Evolutionary conservation across 176 grass and related monocot genomes (phyloP).

Genomic region (Ensete ventricosum): DNA sequence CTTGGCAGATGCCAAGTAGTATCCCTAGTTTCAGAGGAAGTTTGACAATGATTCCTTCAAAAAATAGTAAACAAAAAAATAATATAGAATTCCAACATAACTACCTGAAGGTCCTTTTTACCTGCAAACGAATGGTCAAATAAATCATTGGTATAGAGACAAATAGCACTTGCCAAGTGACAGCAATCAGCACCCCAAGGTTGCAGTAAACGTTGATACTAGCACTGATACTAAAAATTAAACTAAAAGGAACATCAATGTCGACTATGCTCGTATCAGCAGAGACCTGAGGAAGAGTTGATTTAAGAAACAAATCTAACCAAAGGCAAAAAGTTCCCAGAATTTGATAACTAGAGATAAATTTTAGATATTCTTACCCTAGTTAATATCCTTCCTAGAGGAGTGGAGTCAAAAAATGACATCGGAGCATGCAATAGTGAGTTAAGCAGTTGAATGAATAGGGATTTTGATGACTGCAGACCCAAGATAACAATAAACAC

Average conservation of each 20-base stretch:
- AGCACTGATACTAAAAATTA: conserved; percentile 41
- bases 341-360: not conserved
- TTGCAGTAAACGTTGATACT: conserved; percentile 63
- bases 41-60: too few species aligned
- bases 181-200: conserved; percentile 70
- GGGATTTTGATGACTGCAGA: conserved; percentile 70
- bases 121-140: conserved; percentile 67
- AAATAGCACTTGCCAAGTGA: conserved; percentile 92
- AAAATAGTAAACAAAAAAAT: too few species aligned
- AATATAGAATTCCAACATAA: too few species aligned
- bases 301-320: not conserved
- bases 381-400: conserved; percentile 83
- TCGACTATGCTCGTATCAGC: conserved; percentile 76
- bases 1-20: conserved; percentile 78
- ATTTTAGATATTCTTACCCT: conserved; percentile 45
- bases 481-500: conserved; percentile 43
- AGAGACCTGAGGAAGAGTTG: conserved; percentile 55
- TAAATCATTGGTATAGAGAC: conserved; percentile 52
- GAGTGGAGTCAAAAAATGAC: conserved; percentile 91
- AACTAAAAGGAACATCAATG: conserved; percentile 71
- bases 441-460: conserved; percentile 69
- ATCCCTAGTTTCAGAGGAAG: conserved; percentile 37
- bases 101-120: conserved; percentile 7
- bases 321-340: not conserved
- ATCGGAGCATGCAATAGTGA: conserved; percentile 77